phyloP scores from a whole-genome alignment of 306 rosid genomes.

The Crotalaria pallida region DNA sequence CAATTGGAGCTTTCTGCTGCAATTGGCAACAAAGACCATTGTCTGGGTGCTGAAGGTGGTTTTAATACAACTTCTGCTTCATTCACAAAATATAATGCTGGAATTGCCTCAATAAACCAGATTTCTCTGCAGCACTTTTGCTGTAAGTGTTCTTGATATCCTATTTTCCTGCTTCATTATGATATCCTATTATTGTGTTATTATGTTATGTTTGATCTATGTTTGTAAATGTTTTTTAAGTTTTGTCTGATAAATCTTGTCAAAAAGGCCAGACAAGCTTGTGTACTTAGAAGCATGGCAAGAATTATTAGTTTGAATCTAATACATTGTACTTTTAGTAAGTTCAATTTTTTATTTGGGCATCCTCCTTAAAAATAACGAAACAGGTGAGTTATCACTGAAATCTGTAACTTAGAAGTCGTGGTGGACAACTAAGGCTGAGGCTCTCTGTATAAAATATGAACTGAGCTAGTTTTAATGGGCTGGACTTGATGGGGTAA shows the following conservation, averaged over 20 bases:
- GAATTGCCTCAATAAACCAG: slow-evolving; percentile 72
- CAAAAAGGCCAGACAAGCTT: not conserved
- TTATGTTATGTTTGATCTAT: not conserved
- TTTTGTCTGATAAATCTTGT: not conserved
- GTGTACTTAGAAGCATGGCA: not conserved
- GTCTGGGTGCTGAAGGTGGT: slow-evolving; percentile 86
- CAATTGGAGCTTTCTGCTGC: slow-evolving; percentile 78
- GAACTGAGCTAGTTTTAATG: not conserved
- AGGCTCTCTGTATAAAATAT: not conserved
- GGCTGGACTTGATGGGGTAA: not conserved
- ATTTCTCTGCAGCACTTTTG: slow-evolving; percentile 65
- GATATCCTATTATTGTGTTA: not conserved
- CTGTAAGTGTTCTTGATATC: slow-evolving; percentile 48
- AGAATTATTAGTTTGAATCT: not conserved
- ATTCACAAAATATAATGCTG: slow-evolving; percentile 78
- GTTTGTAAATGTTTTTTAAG: not conserved
- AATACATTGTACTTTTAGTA: not conserved
- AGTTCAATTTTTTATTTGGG: not conserved
- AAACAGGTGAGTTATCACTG: not conserved
- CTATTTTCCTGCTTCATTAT: not conserved
- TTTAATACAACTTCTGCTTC: slow-evolving; percentile 85
- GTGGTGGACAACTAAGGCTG: not conserved
- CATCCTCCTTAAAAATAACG: not conserved
- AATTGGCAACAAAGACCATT: slow-evolving; percentile 71
- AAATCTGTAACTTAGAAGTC: not conserved